Base-by-base conservation (phyloP, 1,284 basidiomycete species). In the Apiotrichum gracile region DNA sequence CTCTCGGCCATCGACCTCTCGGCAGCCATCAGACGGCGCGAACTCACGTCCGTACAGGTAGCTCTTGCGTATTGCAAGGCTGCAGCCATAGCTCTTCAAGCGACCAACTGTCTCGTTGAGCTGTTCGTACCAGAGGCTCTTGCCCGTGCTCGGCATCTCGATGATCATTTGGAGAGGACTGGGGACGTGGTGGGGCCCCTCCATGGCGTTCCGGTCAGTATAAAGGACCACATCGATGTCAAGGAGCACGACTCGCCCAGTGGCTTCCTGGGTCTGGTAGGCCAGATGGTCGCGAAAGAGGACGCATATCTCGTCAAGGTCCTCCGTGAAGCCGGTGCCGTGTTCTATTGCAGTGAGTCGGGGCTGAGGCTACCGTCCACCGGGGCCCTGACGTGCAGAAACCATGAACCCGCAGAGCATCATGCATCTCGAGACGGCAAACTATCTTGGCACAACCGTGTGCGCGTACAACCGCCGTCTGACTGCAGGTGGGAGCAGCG, bases 51-150 rank as follows among this genome's bases (percentile, higher is more conserved):
- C 0, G 61, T 65, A 1, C 57, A 63, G 25, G 66, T 65, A 13
- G 52, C 61, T 5, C 61, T 49, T 1, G 68, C 67, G 12, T 70
- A 60, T 46, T 37, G 55, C 49, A 60, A 63, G 44, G 53, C 62
- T 2, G 63, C 64, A 0, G 51, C 60, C 2, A 45, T 68, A 4
- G 65, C 62, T 3, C 66, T 65, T 38, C 63, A 64, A 46, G 57
- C 58, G 78, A 82, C 80, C 1, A 85, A 85, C 58, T 85, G 83
- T 64, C 69, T 87, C 38, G 85, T 84, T 3, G 85, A 86, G 62
- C 81, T 85, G 14, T 84, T 85, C 58, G 75, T 83, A 41, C 81
- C 83, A 1, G 78, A 79, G 21, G 84, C 82, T 0, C 70, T 85
- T 12, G 73, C 70, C 31, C 76, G 80, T 24, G 85, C 85, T 24